Conservation (phyloP, 768 basidiomycete species). For the Russula abietina region DNA sequence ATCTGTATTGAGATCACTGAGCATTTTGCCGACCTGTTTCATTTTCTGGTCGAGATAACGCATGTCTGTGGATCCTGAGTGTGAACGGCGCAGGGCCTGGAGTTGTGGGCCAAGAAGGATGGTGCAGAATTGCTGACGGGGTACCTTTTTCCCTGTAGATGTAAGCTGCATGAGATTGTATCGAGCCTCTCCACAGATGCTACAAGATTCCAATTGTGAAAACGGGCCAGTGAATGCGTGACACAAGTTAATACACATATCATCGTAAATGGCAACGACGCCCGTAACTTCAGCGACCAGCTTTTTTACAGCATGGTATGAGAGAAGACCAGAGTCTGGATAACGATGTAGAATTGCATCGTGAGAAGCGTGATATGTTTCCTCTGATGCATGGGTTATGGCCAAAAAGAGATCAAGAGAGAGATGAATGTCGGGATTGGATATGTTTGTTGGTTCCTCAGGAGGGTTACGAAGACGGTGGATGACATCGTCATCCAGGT, state of each 20-base stretch:
- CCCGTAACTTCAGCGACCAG: not conserved
- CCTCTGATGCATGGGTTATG: not conserved
- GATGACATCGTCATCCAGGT: not conserved
- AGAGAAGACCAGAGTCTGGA: not conserved
- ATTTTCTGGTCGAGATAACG: not conserved
- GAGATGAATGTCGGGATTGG: not conserved
- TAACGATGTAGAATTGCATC: not conserved
- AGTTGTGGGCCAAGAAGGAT: not conserved
- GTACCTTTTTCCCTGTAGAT: not conserved
- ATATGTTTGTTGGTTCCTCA: not conserved
- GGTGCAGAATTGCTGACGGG: not conserved
- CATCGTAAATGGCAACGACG: not conserved
- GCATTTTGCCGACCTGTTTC: not conserved
- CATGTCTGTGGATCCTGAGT: not conserved
- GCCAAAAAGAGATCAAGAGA: not conserved
- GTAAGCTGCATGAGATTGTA: not conserved
- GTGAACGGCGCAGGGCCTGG: not conserved
- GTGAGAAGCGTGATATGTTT: not conserved
- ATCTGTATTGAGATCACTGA: not conserved
- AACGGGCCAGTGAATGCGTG: not conserved
- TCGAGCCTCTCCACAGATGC: not conserved
- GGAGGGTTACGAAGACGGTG: not conserved
- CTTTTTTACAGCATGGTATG: not conserved
- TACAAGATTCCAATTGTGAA: not conserved
- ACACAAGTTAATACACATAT: not conserved